Base-by-base conservation (phyloP, 2,329 filamentous ascomycete species). In the Talaromyces rugulosus region DNA sequence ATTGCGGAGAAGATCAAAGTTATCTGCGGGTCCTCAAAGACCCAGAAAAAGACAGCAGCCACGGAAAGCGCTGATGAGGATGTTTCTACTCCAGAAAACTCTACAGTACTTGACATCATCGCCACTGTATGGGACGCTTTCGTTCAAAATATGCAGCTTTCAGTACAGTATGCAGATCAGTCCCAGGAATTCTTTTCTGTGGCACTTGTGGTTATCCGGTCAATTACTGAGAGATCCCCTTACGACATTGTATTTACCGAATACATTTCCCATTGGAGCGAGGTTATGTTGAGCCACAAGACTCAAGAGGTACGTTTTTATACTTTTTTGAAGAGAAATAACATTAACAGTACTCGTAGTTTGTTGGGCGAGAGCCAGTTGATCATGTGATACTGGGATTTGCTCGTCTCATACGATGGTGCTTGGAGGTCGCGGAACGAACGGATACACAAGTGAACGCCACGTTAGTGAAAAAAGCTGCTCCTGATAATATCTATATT, bases 101-200 rank as follows among this genome's bases (percentile, higher is more conserved):
- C 72, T 23, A 66, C 65, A n/a, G 69, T 71, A 16, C 66, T 76
- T 34, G 75, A 77, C 63, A 77, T 78, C 63, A 70, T 81, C 30
- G 72, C 73, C 1, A 78, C 76, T 33, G 70, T 82, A 51, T 83
- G 81, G 81, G 70, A 74, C 23, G 70, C 76, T 4, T 70, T 82
- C 60, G 70, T 74, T 30, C 67, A 73, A 30, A 71, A 77, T 27
- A 73, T 83, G 44, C 74, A 77, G 2, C 68, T 71, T 18, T 75
- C 75, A n/a, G 68, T 73, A 16, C 64, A 72, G 8, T 72, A 74
- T 64, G 72, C 75, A 50, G 61, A 70, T 16, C 73, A 75, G 23
- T 79, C 77, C 27, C 74, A 78, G 59, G 78, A 83, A 64, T 77
- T 81, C 58, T 82, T 81, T 61, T 76, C 80, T 54, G 74, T 78